Evolutionary conservation across 1,139 yeast genomes (phyloP).

Genomic region (Diutina catenulata): DNA sequence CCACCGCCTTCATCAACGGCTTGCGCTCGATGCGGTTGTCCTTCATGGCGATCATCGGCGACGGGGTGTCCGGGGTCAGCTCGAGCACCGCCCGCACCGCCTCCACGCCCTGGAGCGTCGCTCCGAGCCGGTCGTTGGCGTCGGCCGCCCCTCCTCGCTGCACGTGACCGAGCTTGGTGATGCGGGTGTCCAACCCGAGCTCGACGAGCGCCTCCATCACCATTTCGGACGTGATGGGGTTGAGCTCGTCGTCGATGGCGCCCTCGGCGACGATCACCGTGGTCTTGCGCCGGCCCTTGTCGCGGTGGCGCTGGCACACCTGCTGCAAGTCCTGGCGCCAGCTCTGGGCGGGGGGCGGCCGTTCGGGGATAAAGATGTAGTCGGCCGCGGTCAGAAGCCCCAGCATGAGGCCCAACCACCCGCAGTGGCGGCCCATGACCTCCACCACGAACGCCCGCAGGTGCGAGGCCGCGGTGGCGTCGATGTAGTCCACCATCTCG

Average conservation of each 20-base stretch:
- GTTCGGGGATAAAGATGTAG: constrained; percentile 85
- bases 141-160: constrained; percentile 99
- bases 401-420: constrained; percentile 96
- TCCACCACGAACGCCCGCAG: constrained; percentile 96
- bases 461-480: constrained; percentile 94
- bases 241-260: constrained; percentile 74
- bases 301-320: constrained; percentile 63
- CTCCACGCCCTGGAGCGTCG: constrained; percentile 94
- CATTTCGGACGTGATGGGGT: constrained; percentile 68
- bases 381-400: constrained; percentile 96
- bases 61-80: constrained; percentile 80
- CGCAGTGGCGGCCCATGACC: constrained; percentile 99
- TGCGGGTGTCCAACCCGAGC: constrained; percentile 82
- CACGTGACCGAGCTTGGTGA: constrained; percentile 92
- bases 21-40: constrained; percentile 81
- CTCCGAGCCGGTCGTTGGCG: constrained; percentile 80
- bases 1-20: constrained; percentile 83
- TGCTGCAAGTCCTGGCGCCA: constrained; percentile 76
- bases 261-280: constrained; percentile 97
- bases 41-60: constrained; percentile 85
- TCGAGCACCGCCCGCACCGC: constrained; percentile 91
- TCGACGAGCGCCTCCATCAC: constrained; percentile 74
- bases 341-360: constrained; percentile 53
- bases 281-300: constrained; percentile 83
- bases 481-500: constrained; percentile 88